Conservation (phyloP, 768 basidiomycete species). For the Rhodosporidiobolus odoratus region DNA sequence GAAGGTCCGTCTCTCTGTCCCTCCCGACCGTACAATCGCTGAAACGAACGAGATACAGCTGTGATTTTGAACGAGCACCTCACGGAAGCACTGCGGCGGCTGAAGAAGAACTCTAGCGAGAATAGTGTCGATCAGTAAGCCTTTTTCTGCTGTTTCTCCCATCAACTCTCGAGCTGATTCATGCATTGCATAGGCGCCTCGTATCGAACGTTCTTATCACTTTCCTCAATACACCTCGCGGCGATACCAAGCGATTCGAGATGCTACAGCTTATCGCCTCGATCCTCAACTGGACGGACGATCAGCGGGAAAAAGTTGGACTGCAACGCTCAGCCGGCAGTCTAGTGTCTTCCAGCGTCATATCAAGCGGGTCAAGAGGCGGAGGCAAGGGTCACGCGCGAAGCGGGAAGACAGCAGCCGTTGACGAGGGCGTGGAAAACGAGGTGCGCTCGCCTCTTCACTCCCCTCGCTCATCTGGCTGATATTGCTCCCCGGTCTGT, state of each 20-base stretch:
- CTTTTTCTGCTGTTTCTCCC: not conserved
- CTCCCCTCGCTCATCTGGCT: not conserved
- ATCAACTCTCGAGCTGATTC: not conserved
- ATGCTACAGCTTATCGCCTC: conserved; percentile 84
- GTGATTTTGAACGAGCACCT: conserved; percentile 97
- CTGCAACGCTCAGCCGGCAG: conserved; percentile 46
- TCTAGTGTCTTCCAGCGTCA: conserved; percentile 26
- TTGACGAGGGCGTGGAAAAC: conserved; percentile 38
- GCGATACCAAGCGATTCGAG: conserved; percentile 91
- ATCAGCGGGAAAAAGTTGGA: conserved; percentile 85
- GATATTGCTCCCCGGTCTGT: not conserved
- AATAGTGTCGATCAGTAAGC: conserved; percentile 73
- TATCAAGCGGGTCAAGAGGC: conserved; percentile 22
- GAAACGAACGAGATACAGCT: conserved; percentile 51
- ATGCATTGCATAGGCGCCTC: conserved; percentile 60
- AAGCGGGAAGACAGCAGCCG: conserved; percentile 34
- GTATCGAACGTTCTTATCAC: conserved; percentile 89
- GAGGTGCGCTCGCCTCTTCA: conserved; percentile 19
- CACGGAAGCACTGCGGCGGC: conserved; percentile 91
- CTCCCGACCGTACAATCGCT: not conserved
- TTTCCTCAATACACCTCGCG: conserved; percentile 82
- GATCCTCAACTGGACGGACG: conserved; percentile 86
- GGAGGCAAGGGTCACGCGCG: conserved; percentile 29
- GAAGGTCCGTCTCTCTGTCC: conserved; percentile 60
- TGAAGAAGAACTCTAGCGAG: conserved; percentile 73